Base-by-base conservation (phyloP, 1,139 yeast species). In the Kodamaea alishanica region DNA sequence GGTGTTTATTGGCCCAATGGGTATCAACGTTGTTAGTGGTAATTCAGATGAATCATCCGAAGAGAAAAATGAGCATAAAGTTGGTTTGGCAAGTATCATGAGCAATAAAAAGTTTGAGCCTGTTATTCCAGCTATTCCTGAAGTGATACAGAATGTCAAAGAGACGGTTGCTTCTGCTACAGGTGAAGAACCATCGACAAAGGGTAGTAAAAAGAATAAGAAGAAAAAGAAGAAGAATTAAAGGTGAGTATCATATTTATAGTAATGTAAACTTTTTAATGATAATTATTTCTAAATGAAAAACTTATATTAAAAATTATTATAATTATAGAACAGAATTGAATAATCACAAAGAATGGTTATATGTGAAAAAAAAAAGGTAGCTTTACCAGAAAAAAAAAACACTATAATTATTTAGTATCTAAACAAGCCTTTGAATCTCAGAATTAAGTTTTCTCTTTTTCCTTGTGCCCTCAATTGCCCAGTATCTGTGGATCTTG, bases 1-100 rank as follows among this genome's bases (percentile, higher is more conserved):
- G 57, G 79, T 87, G 29, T 88, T 90, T n/a, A 57, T 89, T 37
- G 97, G 97, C 0, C 96, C 97, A 4, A 73, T 77, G 44, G 92
- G 94, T 2, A 84, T 85, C 10, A 72, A 63, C 46, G 54, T 67
- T 28, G 44, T 48, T 30, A 45, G 45, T 10, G 42, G 44, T 31
- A 49, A 48, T 29, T 37, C 37, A 6, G 39, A 32, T 5, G 43
- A 34, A 44, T 45, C 35, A 24, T 35, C 20, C 5, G 43, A 42
- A 32, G 46, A 41, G 36, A 34, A 42, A 41, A 37, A 49, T 31
- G 52, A 44, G 11, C 60, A 65, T 38, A 50, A 55, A 25, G 51
- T 60, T 7, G 77, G 76, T 1, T 58, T 67, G 44, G 64, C 72
- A 12, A 64, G 73, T 44, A 48, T 69, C 33, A 69, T 71, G 75